phyloP scores from a whole-genome alignment of 805 yeast genomes.

The Pichia nakasei region DNA sequence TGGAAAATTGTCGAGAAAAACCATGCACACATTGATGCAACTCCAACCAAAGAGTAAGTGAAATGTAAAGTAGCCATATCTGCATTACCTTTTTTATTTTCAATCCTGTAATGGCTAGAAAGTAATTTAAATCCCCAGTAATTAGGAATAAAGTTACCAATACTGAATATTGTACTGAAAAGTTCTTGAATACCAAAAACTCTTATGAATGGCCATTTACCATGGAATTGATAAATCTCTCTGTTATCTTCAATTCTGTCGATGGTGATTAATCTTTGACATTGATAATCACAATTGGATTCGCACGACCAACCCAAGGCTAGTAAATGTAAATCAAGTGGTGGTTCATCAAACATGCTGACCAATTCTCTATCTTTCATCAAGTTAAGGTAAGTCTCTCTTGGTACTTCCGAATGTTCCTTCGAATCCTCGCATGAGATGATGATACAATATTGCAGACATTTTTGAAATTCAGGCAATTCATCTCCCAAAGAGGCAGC shows the following conservation, averaged over 20 bases:
- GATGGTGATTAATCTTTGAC: slow-evolving; percentile 69
- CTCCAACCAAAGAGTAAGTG: slow-evolving; percentile 40
- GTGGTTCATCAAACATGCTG: slow-evolving; percentile 30
- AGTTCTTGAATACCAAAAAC: slow-evolving; percentile 78
- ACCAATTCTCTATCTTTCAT: slow-evolving; percentile 26
- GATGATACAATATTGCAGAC: slow-evolving; percentile 43
- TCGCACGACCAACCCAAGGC: slow-evolving; percentile 65
- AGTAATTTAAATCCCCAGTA: slow-evolving; percentile 35
- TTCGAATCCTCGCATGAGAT: slow-evolving; percentile 20
- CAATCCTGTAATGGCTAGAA: slow-evolving; percentile 15
- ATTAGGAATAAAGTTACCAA: slow-evolving; percentile 62
- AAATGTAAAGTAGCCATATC: slow-evolving; percentile 23
- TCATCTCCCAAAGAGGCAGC: slow-evolving; percentile 55
- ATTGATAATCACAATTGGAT: slow-evolving; percentile 84
- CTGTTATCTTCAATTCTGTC: slow-evolving; percentile 39
- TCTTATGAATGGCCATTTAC: slow-evolving; percentile 92
- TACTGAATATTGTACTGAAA: slow-evolving; percentile 71
- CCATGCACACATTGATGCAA: slow-evolving; percentile 84
- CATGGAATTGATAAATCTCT: slow-evolving; percentile 79
- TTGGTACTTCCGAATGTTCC: slow-evolving; percentile 17
- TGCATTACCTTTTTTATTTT: slow-evolving; percentile 13
- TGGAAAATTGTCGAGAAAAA: slow-evolving; percentile 78
- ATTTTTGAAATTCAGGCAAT: slow-evolving; percentile 45
- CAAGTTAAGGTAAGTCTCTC: slow-evolving; percentile 20
- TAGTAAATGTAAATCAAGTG: slow-evolving; percentile 34